A percentile compares a stretch with the other conserved stretches of the same genome.
Evolutionary conservation across 2,329 filamentous ascomycete species (phyloP).

Genomic region (Hypoxylon sp.): DNA sequence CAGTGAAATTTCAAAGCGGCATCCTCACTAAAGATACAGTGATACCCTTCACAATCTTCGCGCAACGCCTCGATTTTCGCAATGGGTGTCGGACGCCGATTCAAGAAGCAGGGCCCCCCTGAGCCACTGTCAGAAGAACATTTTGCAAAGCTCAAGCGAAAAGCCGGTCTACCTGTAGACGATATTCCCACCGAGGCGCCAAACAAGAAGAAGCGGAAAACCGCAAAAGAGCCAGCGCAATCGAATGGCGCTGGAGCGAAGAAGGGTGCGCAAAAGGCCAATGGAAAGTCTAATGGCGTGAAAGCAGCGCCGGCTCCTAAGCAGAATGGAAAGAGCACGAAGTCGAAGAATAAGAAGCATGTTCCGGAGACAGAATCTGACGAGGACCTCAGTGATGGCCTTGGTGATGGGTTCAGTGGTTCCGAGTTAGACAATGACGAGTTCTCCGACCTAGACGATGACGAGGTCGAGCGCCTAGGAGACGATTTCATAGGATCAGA

Average conservation of each 20-base stretch:
- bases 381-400: slow-evolving; percentile 63
- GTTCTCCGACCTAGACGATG: slow-evolving; percentile 56
- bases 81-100: slow-evolving; percentile 92
- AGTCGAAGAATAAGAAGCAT: slow-evolving; percentile 56
- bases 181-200: slow-evolving; percentile 67
- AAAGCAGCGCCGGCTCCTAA: slow-evolving; percentile 56
- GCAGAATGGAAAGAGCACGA: slow-evolving; percentile 54
- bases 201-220: slow-evolving; percentile 74
- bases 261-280: slow-evolving; percentile 56
- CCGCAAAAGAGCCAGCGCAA: slow-evolving; percentile 54
- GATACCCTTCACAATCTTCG: slow-evolving; percentile 39
- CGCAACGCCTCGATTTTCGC: slow-evolving; percentile 51
- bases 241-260: slow-evolving; percentile 54
- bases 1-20: slow-evolving; percentile 34
- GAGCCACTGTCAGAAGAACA: slow-evolving; percentile 85
- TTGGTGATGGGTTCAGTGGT: slow-evolving; percentile 61
- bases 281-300: slow-evolving; percentile 52
- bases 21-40: slow-evolving; percentile 28
- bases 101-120: slow-evolving; percentile 95
- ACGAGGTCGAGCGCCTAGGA: slow-evolving; percentile 58
- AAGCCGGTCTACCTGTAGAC: slow-evolving; percentile 78
- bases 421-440: slow-evolving; percentile 63
- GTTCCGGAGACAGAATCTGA: slow-evolving; percentile 63
- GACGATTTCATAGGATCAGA: slow-evolving; percentile 75
- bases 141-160: slow-evolving; percentile 86